Conservation (phyloP, 257 asterid species). For the Nicotiana tomentosiformis region DNA sequence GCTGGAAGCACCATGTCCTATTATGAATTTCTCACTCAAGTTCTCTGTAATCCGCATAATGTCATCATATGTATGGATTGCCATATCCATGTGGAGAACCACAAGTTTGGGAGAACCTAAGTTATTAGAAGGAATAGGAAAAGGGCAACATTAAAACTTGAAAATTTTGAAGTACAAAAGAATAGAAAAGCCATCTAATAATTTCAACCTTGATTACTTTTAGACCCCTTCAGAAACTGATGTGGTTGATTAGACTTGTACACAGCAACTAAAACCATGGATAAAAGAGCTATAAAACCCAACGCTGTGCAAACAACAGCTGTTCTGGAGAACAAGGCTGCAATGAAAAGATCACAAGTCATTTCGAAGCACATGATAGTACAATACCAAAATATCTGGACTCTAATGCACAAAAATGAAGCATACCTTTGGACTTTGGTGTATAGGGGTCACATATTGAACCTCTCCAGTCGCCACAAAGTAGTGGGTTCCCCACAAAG, state of each 20-base stretch:
- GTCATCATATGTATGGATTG: constrained; percentile 87
- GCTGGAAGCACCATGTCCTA: constrained; percentile 97
- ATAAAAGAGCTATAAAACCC: constrained; percentile 58
- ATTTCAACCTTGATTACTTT: constrained; percentile 38
- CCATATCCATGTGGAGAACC: constrained; percentile 92
- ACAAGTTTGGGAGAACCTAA: constrained; percentile 73
- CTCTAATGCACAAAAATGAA: not conserved
- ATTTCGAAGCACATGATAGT: not conserved
- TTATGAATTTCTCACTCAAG: constrained; percentile 69
- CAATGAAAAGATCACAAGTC: not conserved
- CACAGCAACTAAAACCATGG: constrained; percentile 70
- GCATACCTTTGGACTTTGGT: constrained; percentile 55
- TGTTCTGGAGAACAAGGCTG: constrained; percentile 69
- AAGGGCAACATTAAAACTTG: not conserved
- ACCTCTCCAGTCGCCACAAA: constrained; percentile 91
- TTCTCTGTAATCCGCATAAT: constrained; percentile 89
- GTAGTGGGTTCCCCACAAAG: constrained; percentile 68
- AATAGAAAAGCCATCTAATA: not conserved
- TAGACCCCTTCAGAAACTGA: constrained; percentile 47
- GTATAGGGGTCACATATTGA: constrained; percentile 69
- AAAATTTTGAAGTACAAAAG: not conserved
- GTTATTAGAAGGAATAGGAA: not conserved
- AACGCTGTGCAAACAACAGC: constrained; percentile 54
- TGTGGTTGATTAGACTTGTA: constrained; percentile 62
- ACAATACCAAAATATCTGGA: not conserved